Evolutionary conservation across 805 yeast genomes (phyloP).

Genomic region (Lipomyces spencermartinsiae): DNA sequence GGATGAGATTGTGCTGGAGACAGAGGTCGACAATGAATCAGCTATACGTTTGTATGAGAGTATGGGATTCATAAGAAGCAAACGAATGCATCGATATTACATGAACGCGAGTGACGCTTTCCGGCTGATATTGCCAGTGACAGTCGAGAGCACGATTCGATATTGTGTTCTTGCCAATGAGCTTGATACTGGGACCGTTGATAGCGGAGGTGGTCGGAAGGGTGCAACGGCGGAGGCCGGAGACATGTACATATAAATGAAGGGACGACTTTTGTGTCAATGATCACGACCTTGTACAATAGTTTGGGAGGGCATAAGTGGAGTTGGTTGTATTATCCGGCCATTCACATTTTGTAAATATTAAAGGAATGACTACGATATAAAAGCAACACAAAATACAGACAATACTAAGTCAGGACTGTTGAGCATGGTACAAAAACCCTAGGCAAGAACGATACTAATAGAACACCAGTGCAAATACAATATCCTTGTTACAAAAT

Average conservation of each 20-base stretch:
- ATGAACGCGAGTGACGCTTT: constrained; percentile 93
- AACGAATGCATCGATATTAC: constrained; percentile 84
- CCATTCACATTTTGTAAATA: not conserved
- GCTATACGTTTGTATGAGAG: constrained; percentile 75
- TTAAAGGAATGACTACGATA: not conserved
- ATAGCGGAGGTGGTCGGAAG: not conserved
- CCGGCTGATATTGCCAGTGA: constrained; percentile 80
- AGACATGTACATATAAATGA: not conserved
- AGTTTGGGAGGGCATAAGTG: not conserved
- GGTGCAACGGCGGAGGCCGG: constrained; percentile 3
- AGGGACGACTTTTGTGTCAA: not conserved
- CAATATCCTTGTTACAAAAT: not conserved
- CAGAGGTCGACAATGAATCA: constrained; percentile 80
- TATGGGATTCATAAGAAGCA: constrained; percentile 75
- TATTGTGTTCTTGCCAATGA: constrained; percentile 43
- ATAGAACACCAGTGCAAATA: constrained; percentile 3
- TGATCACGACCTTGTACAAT: not conserved
- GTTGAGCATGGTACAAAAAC: not conserved
- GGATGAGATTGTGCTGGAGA: constrained; percentile 85
- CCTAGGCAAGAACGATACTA: not conserved
- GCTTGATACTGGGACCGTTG: not conserved
- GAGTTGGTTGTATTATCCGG: not conserved
- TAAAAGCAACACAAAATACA: not conserved
- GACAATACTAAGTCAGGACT: not conserved
- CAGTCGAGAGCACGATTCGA: constrained; percentile 61